These are phyloP conservation scores for Geotrichum citri-aurantii DNA, from an alignment of 1,139 yeast genomes.

Conservation along the genomic window DNA sequence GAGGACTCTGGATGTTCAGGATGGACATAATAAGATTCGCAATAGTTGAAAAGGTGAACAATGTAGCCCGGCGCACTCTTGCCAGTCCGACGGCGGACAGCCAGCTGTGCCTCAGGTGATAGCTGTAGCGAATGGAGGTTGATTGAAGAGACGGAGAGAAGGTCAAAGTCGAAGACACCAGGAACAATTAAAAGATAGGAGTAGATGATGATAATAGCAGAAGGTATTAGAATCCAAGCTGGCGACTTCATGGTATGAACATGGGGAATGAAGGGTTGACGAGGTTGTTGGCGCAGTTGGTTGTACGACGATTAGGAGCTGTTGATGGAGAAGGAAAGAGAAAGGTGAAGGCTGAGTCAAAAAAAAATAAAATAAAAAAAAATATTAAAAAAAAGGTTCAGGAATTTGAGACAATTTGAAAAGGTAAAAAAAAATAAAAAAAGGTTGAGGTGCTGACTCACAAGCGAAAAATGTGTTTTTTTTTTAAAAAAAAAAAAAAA, in stretches of 20 bases:
- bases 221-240: conserved; percentile 15
- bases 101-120: conserved; percentile 8
- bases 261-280: background rate
- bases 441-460: too few relatives aligned
- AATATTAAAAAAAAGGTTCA: background rate
- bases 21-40: conserved; percentile 2
- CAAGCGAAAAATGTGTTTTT: too few relatives aligned
- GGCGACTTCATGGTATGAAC: conserved; percentile 12
- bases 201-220: conserved; percentile 10
- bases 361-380: background rate
- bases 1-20: background rate
- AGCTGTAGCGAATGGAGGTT: conserved; percentile 9
- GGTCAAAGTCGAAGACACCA: conserved; percentile 2
- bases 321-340: background rate
- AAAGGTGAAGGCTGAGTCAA: background rate
- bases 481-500: too few relatives aligned
- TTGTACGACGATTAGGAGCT: background rate
- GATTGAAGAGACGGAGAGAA: conserved; percentile 4
- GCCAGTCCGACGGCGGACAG: conserved; percentile 5
- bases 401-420: too few relatives aligned
- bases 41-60: conserved; percentile 12
- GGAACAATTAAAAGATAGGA: conserved; percentile 11
- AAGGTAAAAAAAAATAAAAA: too few relatives aligned
- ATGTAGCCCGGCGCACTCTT: conserved; percentile 8
- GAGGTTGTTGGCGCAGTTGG: background rate